These are phyloP conservation scores for Taphrina deformans DNA, from an alignment of 1,139 yeast genomes.

Conservation along the genomic window DNA sequence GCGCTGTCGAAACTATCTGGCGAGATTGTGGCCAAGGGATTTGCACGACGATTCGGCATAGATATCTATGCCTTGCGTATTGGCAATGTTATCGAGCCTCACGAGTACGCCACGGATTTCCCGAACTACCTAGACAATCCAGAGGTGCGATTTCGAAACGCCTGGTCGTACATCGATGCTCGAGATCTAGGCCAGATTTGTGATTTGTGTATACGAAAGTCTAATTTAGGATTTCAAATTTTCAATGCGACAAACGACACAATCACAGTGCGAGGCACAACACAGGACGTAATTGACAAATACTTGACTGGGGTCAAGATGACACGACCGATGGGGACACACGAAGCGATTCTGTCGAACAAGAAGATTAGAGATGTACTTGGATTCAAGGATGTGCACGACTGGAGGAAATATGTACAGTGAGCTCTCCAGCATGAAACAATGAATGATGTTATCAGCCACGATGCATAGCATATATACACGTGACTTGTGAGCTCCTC, in stretches of 20 bases:
- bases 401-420: conserved; percentile 32
- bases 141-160: conserved; percentile 21
- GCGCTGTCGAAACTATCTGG: conserved; percentile 40
- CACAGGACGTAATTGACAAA: conserved; percentile 10
- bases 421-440: background rate
- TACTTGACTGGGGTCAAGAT: conserved; percentile 20
- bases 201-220: conserved; percentile 29
- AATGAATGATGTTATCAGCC: background rate
- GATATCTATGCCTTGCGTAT: conserved; percentile 34
- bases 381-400: conserved; percentile 29
- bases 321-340: conserved; percentile 26
- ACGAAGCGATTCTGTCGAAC: conserved; percentile 27
- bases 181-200: conserved; percentile 34
- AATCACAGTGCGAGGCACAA: conserved; percentile 16
- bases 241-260: conserved; percentile 33
- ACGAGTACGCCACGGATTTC: conserved; percentile 21
- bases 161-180: conserved; percentile 35
- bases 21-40: conserved; percentile 39
- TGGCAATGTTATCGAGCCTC: conserved; percentile 33
- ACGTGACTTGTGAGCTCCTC: too few species aligned
- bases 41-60: conserved; percentile 34
- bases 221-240: conserved; percentile 30
- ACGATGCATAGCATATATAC: too few species aligned
- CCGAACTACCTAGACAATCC: conserved; percentile 26
- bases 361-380: conserved; percentile 29